Base-by-base conservation (phyloP, 805 yeast species). In the Huiozyma naganishii region DNA sequence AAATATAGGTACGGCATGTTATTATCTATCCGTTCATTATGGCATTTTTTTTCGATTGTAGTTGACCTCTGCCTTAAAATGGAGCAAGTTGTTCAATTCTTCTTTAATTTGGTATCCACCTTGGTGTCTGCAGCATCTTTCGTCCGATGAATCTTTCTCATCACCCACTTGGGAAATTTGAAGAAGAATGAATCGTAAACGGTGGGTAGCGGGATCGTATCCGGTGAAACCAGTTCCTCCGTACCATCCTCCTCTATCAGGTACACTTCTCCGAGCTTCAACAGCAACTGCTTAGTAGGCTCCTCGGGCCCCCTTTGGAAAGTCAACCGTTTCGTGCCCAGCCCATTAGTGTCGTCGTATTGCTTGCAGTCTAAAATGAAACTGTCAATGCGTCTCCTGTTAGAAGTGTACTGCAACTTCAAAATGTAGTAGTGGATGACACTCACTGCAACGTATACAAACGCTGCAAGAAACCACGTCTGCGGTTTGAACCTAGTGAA, bases 401-500 rank as follows among this genome's bases (percentile, higher is more conserved):
- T 79, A 46, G 80, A 81, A 27, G 55, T 62, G 48, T 77, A 66
- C 54, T 73, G 76, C 41, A 82, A 69, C 53, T 64, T 70, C 43
- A 81, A 60, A 5, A 79, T 63, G 11, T 73, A 62, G 52, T 66
- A 80, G 52, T 87, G 95, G 37, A 80, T 74, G 1, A 64, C 54
- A 32, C 81, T 71, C 28, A 75, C 65, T 8, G 82, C 50, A 0
- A 76, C 32, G 43, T 68, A 75, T 29, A 85, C 55, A 32, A 82
- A 67, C 3, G 66, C 51, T 1, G 79, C 35, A 0, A 83, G 75
- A 40, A 77, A 8, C 71, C 51, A 30, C 74, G 58, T 35, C 82
- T 81, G 23, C 88, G 96, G 55, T 81, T 74, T 71, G 71, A 87
- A 61, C 72, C 56, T 76, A 59, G 59, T 82, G 76, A 49, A 70